These are phyloP conservation scores for Fusarium hostae DNA, from an alignment of 2,329 filamentous ascomycete genomes.

Conservation along the genomic window DNA sequence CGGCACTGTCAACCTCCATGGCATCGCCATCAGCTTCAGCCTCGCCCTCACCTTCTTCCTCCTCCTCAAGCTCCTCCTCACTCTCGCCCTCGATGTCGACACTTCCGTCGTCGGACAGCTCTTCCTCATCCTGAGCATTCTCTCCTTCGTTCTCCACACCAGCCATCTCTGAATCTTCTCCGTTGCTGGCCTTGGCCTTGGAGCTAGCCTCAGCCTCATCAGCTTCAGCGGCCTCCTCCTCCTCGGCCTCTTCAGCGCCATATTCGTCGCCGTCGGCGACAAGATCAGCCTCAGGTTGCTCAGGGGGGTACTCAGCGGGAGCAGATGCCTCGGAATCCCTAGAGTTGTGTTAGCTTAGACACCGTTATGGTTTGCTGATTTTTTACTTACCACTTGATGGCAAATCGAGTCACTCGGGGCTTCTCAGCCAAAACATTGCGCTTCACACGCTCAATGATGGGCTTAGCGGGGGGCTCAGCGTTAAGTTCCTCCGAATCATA, in stretches of 20 bases:
- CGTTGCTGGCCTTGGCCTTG: slow-evolving; percentile 58
- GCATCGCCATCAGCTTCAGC: slow-evolving; percentile 54
- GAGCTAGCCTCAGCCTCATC: slow-evolving; percentile 56
- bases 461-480: slow-evolving; percentile 90
- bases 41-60: slow-evolving; percentile 67
- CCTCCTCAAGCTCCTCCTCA: slow-evolving; percentile 76
- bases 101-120: slow-evolving; percentile 77
- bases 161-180: slow-evolving; percentile 80
- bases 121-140: slow-evolving; percentile 70
- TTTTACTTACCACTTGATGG: slow-evolving; percentile 91
- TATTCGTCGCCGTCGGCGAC: slow-evolving; percentile 88
- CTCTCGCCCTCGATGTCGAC: slow-evolving; percentile 84
- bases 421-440: slow-evolving; percentile 97
- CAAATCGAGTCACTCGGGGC: slow-evolving; percentile 95
- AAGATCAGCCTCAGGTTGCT: slow-evolving; percentile 94
- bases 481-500: slow-evolving; percentile 93
- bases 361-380: not conserved
- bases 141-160: slow-evolving; percentile 67
- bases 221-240: slow-evolving; percentile 69
- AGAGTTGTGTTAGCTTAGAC: slow-evolving; percentile 6
- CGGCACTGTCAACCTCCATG: slow-evolving; percentile 62
- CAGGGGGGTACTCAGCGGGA: slow-evolving; percentile 93
- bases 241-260: slow-evolving; percentile 87
- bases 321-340: slow-evolving; percentile 99
- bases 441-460: slow-evolving; percentile 88